Conservation (phyloP, 306 rosid species). For the Quercus mongolica region DNA sequence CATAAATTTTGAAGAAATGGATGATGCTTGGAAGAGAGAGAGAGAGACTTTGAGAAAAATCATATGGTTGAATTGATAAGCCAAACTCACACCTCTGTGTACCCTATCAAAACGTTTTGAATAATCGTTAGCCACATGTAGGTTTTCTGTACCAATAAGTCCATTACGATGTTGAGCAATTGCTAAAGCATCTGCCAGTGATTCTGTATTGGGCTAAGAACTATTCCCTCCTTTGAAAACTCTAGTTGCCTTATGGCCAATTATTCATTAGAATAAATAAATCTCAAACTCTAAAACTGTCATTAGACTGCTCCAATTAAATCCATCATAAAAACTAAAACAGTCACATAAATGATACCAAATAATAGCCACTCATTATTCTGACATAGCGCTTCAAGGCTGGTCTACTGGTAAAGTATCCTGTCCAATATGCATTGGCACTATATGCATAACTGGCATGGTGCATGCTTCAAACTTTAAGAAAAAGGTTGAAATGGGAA, state of each 20-base stretch:
- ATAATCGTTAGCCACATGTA: conserved; percentile 81
- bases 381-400: conserved; percentile 64
- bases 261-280: conserved; percentile 9
- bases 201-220: conserved; percentile 60
- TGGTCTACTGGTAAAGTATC: conserved; percentile 88
- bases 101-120: conserved; percentile 57
- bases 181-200: conserved; percentile 78
- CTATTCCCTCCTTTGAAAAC: conserved; percentile 56
- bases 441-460: conserved; percentile 66
- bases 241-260: conserved; percentile 80
- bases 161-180: conserved; percentile 88
- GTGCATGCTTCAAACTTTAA: conserved; percentile 10
- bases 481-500: conserved; percentile 19
- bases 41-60: neutral
- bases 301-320: neutral
- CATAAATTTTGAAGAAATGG: conserved; percentile 5
- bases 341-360: conserved; percentile 40
- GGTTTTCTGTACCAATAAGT: conserved; percentile 66
- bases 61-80: neutral
- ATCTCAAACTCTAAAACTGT: neutral
- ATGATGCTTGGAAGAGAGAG: neutral
- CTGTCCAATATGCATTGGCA: conserved; percentile 78
- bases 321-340: neutral
- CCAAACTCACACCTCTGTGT: conserved; percentile 32
- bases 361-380: conserved; percentile 64